Evolutionary conservation across 169 alveolate genomes (phyloP), one percentile per base, ranked within the genome.

Genomic region (Plasmodium reichenowi): DNA sequence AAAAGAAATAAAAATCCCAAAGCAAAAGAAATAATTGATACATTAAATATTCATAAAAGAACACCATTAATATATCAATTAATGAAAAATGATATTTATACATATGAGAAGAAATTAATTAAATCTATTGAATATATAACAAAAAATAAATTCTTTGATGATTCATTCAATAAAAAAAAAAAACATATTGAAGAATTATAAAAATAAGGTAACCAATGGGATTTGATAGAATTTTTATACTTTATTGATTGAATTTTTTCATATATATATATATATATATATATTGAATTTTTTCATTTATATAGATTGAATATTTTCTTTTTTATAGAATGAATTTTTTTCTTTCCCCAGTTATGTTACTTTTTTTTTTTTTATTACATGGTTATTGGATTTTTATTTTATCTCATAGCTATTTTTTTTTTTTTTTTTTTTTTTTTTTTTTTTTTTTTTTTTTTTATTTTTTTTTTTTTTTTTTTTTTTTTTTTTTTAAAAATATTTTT

Each of bases 41-140:
- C 92, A 1, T 74, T 86, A 48, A 86, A 86, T 12, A 71, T 86
- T 50, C 92, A 86, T 58, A 86, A 66, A 64, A 71, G 45, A 7
- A 7, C 92, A n/a, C 92, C 92, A 8, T 66, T 86, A 56, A 24
- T 86, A 32, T 86, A 86, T 64, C 92, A 86, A 15, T 70, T 86
- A 64, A 71, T 86, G 92, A 86, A 72, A 72, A 72, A 86, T 63
- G 92, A 86, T 24, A 86, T 86, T 59, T 60, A 71, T 52, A 38
- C 17, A 32, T 86, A 86, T 50, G 92, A 86, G 66, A 38, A 86
- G 17, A 86, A 58, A 56, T 67, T 86, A 48, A 86, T 86, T 62
- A 38, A 45, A 13, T 86, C 88, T 47, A 86, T 86, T 12, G 71
- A 70, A 52, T 86, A 59, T 56, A 86, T 86, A 47, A 72, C 87